phyloP scores from a whole-genome alignment of 1,139 yeast genomes.

The Starmera stellimalicola region DNA sequence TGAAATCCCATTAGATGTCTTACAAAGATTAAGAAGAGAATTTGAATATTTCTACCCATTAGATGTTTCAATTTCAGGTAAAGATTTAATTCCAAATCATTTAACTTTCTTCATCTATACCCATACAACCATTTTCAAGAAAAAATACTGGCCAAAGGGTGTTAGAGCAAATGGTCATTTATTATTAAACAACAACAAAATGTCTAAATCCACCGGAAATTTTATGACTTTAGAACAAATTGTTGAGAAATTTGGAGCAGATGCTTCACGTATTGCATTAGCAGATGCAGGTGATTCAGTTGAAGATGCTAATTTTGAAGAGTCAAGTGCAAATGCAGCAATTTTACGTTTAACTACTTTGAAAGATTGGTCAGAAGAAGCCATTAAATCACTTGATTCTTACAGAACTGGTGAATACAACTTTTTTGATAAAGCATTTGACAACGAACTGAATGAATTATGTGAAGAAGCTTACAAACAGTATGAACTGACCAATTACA shows the following conservation, averaged over 20 bases:
- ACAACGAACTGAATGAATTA: constrained; percentile 84
- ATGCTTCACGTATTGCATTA: constrained; percentile 92
- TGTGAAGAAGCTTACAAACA: constrained; percentile 64
- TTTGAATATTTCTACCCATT: constrained; percentile 94
- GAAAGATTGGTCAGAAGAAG: constrained; percentile 92
- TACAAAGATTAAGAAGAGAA: constrained; percentile 77
- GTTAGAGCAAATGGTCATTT: constrained; percentile 94
- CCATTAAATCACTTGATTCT: constrained; percentile 38
- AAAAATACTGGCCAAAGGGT: constrained; percentile 87
- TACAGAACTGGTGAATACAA: constrained; percentile 63
- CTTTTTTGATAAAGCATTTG: constrained; percentile 84
- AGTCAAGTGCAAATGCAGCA: constrained; percentile 94
- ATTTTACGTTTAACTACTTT: constrained; percentile 85
- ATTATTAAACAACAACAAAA: constrained; percentile 89
- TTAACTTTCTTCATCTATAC: constrained; percentile 90
- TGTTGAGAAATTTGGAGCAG: constrained; percentile 90
- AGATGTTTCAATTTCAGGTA: constrained; percentile 87
- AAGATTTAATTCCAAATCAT: constrained; percentile 96
- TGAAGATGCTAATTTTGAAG: constrained; percentile 98
- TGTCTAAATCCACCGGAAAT: constrained; percentile 98
- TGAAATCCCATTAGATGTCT: constrained; percentile 57
- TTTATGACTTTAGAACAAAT: constrained; percentile 85
- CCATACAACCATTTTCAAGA: constrained; percentile 89
- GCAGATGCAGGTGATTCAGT: constrained; percentile 98
- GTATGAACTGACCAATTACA: constrained; percentile 68